Conservation (phyloP, 768 basidiomycete species). For the Boletus subparvulus region DNA sequence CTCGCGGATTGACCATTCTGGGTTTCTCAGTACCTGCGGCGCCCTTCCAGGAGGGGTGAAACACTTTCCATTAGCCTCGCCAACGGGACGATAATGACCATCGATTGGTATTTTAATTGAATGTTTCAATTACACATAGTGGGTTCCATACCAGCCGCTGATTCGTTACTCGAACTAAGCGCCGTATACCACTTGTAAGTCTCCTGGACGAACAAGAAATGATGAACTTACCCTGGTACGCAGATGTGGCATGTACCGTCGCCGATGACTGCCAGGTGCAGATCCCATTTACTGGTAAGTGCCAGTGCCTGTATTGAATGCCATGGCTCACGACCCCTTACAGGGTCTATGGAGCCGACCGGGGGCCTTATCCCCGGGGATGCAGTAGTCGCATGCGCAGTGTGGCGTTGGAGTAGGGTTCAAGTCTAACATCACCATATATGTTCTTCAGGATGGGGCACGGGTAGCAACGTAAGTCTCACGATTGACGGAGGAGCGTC, state of each 20-base stretch:
- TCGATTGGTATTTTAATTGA: constrained; percentile 7
- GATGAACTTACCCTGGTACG: background rate
- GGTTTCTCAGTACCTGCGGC: background rate
- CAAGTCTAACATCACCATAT: constrained; percentile 11
- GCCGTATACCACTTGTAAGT: constrained; percentile 9
- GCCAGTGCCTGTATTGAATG: background rate
- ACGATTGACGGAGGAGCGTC: constrained; percentile 10
- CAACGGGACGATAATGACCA: constrained; percentile 11
- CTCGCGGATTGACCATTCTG: background rate
- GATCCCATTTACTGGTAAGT: constrained; percentile 14
- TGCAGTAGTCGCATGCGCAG: too few species aligned
- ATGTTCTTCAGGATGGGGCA: constrained; percentile 18
- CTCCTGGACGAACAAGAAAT: background rate
- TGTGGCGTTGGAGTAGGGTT: too few species aligned
- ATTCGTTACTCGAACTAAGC: background rate
- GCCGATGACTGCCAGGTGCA: constrained; percentile 15
- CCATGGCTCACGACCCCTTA: background rate
- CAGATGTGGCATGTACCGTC: constrained; percentile 11
- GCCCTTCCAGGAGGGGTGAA: constrained; percentile 9
- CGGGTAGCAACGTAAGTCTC: constrained; percentile 16
- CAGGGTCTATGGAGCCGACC: constrained; percentile 8
- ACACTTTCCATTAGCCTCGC: constrained; percentile 6
- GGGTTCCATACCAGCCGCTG: background rate
- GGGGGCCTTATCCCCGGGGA: too few species aligned
- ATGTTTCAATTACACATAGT: constrained; percentile 19